phyloP scores from a whole-genome alignment of 441 rosid genomes.

The Eruca vesicaria region DNA sequence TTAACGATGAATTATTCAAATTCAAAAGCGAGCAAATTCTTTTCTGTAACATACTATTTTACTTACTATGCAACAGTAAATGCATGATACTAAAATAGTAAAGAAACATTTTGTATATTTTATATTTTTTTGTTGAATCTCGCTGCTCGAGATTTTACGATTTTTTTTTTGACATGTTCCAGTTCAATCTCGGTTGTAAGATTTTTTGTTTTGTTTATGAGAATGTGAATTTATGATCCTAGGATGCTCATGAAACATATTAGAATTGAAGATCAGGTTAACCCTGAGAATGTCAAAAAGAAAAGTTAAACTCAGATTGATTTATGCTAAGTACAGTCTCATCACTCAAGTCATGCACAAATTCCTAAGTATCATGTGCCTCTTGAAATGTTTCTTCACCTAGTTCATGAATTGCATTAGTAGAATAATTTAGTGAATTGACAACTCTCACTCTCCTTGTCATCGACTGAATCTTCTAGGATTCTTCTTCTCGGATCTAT shows the following conservation, averaged over 20 bases:
- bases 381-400: background rate
- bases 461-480: background rate
- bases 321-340: slow-evolving; percentile 3
- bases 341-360: background rate
- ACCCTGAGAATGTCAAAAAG: background rate
- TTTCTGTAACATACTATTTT: slow-evolving; percentile 24
- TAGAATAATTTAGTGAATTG: background rate
- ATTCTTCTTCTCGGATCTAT: background rate
- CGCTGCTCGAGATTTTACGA: background rate
- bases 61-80: slow-evolving; percentile 21
- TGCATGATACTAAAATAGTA: slow-evolving; percentile 11
- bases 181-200: background rate
- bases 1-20: background rate
- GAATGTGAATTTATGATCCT: background rate
- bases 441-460: slow-evolving; percentile 10
- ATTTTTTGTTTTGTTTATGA: background rate
- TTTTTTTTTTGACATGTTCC: background rate
- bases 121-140: slow-evolving; percentile 1
- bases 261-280: background rate
- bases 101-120: background rate
- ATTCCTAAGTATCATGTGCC: background rate
- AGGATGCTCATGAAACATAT: slow-evolving; percentile 1
- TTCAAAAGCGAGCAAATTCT: background rate
- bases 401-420: slow-evolving; percentile 3
- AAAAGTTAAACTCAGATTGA: background rate